Conservation (phyloP, 345 rosid genomes). For the Euphorbia tirucalli region DNA sequence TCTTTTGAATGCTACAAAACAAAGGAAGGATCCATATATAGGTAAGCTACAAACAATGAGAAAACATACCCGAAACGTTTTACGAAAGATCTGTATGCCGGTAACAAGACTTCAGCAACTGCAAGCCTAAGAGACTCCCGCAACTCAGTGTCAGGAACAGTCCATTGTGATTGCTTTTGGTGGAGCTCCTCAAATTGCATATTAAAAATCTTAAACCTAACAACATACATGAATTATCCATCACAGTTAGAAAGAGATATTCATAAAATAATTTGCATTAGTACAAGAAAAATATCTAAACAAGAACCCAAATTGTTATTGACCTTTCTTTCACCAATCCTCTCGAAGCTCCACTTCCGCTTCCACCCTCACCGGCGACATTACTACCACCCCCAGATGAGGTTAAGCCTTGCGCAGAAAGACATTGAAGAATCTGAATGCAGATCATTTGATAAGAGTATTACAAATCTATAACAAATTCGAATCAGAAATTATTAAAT, state of each 20-base stretch:
- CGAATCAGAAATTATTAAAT: too few species aligned
- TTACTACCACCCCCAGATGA: slow-evolving; percentile 92
- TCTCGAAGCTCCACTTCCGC: slow-evolving; percentile 88
- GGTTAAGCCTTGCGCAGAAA: slow-evolving; percentile 82
- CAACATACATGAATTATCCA: slow-evolving; percentile 18
- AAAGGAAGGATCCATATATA: not conserved
- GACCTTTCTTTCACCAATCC: slow-evolving; percentile 88
- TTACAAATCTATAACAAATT: slow-evolving; percentile 7
- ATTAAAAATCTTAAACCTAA: slow-evolving; percentile 85
- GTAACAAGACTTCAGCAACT: slow-evolving; percentile 95
- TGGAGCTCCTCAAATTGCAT: slow-evolving; percentile 95
- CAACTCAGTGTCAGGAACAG: slow-evolving; percentile 93
- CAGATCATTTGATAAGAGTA: not conserved
- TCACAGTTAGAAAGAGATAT: slow-evolving; percentile 11
- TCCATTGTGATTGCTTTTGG: slow-evolving; percentile 95
- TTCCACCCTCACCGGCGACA: slow-evolving; percentile 65
- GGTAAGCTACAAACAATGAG: not conserved
- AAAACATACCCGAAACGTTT: slow-evolving; percentile 77
- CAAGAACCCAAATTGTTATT: not conserved
- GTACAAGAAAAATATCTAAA: not conserved
- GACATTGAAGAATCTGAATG: slow-evolving; percentile 73
- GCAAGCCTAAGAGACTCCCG: slow-evolving; percentile 96
- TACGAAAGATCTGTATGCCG: slow-evolving; percentile 89
- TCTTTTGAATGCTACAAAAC: too few species aligned
- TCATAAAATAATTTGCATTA: not conserved